Base-by-base conservation (phyloP, 129 eudicot species). In the Artemisia tridentata region DNA sequence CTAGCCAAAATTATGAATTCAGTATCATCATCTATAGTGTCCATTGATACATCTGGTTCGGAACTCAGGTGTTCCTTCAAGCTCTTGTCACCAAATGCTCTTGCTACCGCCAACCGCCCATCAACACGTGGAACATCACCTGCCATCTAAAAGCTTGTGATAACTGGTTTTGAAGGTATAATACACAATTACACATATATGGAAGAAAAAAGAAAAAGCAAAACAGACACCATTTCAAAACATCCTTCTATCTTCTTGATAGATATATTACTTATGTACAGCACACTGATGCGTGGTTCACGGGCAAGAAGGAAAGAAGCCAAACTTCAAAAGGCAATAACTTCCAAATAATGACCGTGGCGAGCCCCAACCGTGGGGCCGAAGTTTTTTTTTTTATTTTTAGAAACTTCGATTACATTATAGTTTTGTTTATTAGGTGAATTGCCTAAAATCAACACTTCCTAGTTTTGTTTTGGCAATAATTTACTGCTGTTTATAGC, bases 1-100 rank as follows among this genome's bases (percentile, higher is more conserved):
- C 98, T 93, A 5, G 98, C 98, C 75, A 93, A 79, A 67, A 93
- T 89, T 57, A 88, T 60, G 45, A 89, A 81, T 63, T 90, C 96
- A 9, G 80, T 72, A 63, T 82, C 83, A 59, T 78, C 87, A 69
- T 87, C 92, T 64, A 89, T 85, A 27, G 47, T 72, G 83, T 80
- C 86, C 68, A 79, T 65, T 2, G 68, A 59, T 29, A 87, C 80
- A 77, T 90, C 92, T 0, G 98, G 98, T 75, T 93, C 97, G 11
- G 98, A 93, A 79, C 92, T 93, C 48, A 93, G 86, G 78, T 93
- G 98, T 47, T 82, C 81, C 88, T 93, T 93, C 79, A 93, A 75
- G 80, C 91, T 93, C 82, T 93, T 88, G 80, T 93, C 98, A 18
- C 98, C 98, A 71, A 93, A 93, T n/a, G 97, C 98, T 73, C 98